Evolutionary conservation across 192 early-diverging fungal species (phyloP).

Genomic region (Gamsiella multidivaricata): DNA sequence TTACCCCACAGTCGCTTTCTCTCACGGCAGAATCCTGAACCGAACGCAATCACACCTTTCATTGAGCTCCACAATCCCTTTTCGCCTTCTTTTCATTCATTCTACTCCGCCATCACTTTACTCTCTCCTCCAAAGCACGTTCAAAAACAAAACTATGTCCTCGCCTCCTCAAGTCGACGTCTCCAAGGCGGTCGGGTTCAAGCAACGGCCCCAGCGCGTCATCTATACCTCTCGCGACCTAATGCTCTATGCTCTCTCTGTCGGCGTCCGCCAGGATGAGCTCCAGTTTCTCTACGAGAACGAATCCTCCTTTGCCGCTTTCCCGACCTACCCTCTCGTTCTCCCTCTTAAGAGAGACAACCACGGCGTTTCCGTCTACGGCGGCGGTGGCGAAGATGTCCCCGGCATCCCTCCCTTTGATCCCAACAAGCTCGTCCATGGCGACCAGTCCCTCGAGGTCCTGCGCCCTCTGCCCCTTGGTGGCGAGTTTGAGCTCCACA

Average conservation of each 20-base stretch:
- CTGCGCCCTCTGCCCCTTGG: conserved; percentile 66
- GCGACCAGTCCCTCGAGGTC: conserved; percentile 76
- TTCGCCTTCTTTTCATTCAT: conserved; percentile 5
- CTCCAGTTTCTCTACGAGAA: conserved; percentile 76
- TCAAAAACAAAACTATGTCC: conserved; percentile 9
- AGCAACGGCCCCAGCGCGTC: conserved; percentile 53
- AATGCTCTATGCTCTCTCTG: conserved; percentile 78
- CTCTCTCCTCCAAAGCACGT: not conserved
- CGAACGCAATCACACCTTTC: not conserved
- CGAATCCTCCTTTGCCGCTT: conserved; percentile 70
- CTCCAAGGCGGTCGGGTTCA: conserved; percentile 66
- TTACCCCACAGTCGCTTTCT: not conserved
- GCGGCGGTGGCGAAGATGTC: conserved; percentile 61
- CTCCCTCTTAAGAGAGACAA: conserved; percentile 66
- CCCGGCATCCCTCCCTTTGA: conserved; percentile 75
- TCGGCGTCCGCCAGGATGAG: conserved; percentile 69
- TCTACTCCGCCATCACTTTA: not conserved
- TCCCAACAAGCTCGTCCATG: conserved; percentile 77
- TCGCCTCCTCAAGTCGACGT: conserved; percentile 55
- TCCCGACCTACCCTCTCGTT: conserved; percentile 79
- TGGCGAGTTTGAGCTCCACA: conserved; percentile 68
- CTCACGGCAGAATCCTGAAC: not conserved
- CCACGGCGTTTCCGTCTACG: conserved; percentile 55
- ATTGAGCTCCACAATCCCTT: not conserved
- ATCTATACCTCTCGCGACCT: conserved; percentile 74